Percentiles rank a stretch among this genome's conserved stretches.
Conservation (phyloP, 2,329 filamentous ascomycete species). For the Diaporthe citriasiana region DNA sequence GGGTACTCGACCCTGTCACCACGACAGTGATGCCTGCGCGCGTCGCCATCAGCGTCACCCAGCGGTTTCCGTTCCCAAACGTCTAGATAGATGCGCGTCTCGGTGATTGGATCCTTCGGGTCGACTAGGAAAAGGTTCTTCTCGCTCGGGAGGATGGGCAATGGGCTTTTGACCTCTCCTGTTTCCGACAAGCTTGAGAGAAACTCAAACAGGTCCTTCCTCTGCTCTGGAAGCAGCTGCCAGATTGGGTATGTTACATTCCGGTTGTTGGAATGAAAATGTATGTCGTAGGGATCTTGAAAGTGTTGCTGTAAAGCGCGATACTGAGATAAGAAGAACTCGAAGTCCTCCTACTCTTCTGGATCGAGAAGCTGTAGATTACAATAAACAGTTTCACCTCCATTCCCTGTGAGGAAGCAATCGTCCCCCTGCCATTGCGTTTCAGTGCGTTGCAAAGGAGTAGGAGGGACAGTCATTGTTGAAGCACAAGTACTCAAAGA, state of each 20-base stretch:
- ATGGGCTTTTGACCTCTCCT: neutral
- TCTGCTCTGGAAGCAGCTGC: slow-evolving; percentile 7
- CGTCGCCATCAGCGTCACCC: neutral
- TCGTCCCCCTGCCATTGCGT: neutral
- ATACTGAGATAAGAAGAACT: neutral
- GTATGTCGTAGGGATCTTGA: slow-evolving; percentile 6
- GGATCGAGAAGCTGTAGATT: slow-evolving; percentile 4
- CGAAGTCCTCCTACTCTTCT: neutral
- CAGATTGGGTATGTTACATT: neutral
- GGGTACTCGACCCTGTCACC: slow-evolving; percentile 11
- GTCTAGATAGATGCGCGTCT: neutral
- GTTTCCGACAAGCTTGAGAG: slow-evolving; percentile 6
- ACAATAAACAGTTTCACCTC: neutral
- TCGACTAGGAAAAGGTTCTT: neutral
- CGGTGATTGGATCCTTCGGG: neutral
- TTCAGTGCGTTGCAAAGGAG: neutral
- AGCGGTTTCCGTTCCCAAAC: neutral
- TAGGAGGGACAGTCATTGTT: neutral
- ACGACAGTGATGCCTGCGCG: slow-evolving; percentile 1
- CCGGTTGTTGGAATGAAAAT: neutral
- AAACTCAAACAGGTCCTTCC: neutral
- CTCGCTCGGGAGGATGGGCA: slow-evolving; percentile 6
- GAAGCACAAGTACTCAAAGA: neutral
- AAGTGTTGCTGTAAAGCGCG: neutral
- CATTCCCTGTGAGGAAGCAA: neutral